phyloP scores from a whole-genome alignment of 805 yeast species.

The Metschnikowia kunwiensis region DNA sequence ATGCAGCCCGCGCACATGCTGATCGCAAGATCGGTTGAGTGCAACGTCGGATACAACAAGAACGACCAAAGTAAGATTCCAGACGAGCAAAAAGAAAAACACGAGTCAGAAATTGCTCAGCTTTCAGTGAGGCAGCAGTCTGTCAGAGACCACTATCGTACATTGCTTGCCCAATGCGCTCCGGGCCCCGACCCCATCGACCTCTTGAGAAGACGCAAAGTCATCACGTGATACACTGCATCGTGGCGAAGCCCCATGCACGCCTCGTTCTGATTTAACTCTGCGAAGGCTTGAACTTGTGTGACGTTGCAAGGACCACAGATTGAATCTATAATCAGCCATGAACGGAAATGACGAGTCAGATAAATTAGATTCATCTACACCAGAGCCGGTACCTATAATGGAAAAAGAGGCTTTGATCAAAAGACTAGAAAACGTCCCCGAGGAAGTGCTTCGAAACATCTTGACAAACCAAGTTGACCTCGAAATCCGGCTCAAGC shows the following conservation, averaged over 20 bases:
- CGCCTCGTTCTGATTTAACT: no score
- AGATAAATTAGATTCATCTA: not conserved
- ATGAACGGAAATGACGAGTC: not conserved
- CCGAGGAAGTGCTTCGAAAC: conserved; percentile 19
- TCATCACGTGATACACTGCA: conserved; percentile 10
- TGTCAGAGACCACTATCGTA: not conserved
- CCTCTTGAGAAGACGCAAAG: conserved; percentile 9
- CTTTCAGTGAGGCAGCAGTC: no score
- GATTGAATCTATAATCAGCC: no score
- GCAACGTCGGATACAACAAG: no score
- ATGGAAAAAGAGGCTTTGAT: conserved; percentile 16
- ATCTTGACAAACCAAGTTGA: conserved; percentile 49
- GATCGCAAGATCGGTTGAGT: no score
- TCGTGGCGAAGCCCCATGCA: not conserved
- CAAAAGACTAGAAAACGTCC: conserved; percentile 19
- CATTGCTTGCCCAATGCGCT: conserved; percentile 7
- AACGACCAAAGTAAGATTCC: no score
- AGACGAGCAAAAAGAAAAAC: no score
- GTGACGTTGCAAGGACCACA: no score
- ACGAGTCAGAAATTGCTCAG: no score
- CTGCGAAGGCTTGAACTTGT: no score
- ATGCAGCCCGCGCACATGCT: no score
- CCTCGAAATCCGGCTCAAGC: conserved; percentile 57
- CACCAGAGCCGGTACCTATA: conserved; percentile 6
- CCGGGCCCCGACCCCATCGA: conserved; percentile 11